These are phyloP conservation scores for Gossypium stocksii DNA, from an alignment of 345 rosid species.

Conservation along the genomic window DNA sequence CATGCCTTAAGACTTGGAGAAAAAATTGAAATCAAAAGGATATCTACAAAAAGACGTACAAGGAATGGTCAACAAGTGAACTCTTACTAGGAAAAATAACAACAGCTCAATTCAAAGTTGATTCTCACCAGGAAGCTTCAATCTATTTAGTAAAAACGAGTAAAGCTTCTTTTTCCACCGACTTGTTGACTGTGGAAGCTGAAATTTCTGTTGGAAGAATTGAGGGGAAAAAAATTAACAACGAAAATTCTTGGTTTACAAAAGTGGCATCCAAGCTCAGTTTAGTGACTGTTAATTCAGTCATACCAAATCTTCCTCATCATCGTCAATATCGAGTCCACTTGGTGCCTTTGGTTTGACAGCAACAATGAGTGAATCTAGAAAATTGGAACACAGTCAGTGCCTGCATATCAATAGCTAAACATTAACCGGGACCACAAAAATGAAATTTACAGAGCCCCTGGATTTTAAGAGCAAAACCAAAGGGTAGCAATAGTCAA, in stretches of 20 bases:
- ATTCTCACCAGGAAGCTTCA: constrained; percentile 72
- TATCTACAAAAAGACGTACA: constrained; percentile 40
- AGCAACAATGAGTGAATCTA: constrained; percentile 70
- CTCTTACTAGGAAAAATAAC: constrained; percentile 9
- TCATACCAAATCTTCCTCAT: constrained; percentile 58
- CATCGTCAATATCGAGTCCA: constrained; percentile 45
- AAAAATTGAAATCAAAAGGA: constrained; percentile 71
- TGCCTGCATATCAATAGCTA: constrained; percentile 1
- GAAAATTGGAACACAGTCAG: constrained; percentile 12
- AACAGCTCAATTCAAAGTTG: constrained; percentile 4
- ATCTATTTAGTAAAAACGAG: constrained; percentile 52
- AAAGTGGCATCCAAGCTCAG: constrained; percentile 1
- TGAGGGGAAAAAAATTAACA: background rate
- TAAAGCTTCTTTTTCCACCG: constrained; percentile 67
- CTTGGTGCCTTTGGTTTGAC: constrained; percentile 71
- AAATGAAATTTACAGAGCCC: background rate
- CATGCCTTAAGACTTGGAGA: constrained; percentile 62
- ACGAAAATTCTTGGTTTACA: background rate
- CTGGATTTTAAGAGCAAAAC: background rate
- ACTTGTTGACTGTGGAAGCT: constrained; percentile 66
- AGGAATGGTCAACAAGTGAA: constrained; percentile 22
- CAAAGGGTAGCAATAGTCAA: constrained; percentile 8
- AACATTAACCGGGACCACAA: background rate
- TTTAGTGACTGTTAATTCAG: constrained; percentile 8
- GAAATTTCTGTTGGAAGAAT: constrained; percentile 51